Evolutionary conservation across 2,329 filamentous ascomycete species (phyloP).

Genomic region (Colletotrichum destructivum): DNA sequence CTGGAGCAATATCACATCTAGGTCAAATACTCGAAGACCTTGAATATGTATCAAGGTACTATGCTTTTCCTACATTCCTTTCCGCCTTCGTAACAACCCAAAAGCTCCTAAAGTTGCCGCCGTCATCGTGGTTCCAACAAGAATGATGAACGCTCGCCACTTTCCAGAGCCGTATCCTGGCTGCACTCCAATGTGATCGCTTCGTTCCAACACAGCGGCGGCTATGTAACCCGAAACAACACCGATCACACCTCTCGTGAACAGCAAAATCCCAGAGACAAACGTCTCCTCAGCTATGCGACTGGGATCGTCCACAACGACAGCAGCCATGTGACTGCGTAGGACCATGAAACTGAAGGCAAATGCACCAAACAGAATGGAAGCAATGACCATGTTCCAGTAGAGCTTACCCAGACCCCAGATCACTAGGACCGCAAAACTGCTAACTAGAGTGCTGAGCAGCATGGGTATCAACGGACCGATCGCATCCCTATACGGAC

Average conservation of each 20-base stretch:
- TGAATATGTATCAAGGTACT: no score
- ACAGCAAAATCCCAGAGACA: conserved; percentile 10
- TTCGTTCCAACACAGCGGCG: conserved; percentile 18
- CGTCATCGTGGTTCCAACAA: conserved; percentile 1
- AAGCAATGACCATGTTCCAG: conserved; percentile 24
- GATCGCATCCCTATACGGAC: not conserved
- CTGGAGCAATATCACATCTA: no score
- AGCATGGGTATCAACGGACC: conserved; percentile 23
- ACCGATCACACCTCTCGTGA: conserved; percentile 24
- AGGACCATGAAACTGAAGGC: conserved; percentile 31
- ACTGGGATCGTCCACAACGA: conserved; percentile 4
- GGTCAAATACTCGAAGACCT: no score
- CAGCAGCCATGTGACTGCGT: conserved; percentile 25
- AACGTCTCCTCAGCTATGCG: conserved; percentile 8
- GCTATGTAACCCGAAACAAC: conserved; percentile 27
- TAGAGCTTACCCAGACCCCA: conserved; percentile 23
- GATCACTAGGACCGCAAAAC: conserved; percentile 4
- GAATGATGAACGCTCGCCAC: conserved; percentile 24
- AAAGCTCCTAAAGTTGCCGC: conserved; percentile 19
- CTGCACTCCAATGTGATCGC: conserved; percentile 12
- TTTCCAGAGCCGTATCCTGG: conserved; percentile 20
- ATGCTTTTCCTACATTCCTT: not conserved
- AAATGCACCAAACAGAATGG: conserved; percentile 27
- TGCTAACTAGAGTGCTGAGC: conserved; percentile 22
- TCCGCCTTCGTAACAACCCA: not conserved